Percentiles rank a stretch among this genome's conserved stretches.
Conservation (phyloP, 306 rosid species). For the Fagus crenata region DNA sequence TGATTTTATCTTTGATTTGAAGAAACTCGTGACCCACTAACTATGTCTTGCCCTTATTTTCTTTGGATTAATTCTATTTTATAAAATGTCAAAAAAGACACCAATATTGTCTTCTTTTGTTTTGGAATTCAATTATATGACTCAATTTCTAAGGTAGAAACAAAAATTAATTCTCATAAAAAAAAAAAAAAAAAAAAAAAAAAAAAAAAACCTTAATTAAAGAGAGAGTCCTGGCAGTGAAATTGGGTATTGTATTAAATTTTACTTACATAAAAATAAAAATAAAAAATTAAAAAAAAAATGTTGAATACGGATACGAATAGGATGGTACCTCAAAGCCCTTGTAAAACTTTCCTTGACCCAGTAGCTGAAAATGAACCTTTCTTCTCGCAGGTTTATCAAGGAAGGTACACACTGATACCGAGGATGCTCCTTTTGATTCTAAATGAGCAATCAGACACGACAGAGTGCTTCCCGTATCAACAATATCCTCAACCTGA, state of each 20-base stretch:
- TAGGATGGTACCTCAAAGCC: constrained; percentile 63
- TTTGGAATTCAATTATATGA: neutral
- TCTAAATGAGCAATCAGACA: constrained; percentile 55
- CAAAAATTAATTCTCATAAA: neutral
- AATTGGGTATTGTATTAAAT: no score
- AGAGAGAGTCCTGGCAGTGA: no score
- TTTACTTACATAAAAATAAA: no score
- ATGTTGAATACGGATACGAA: no score
- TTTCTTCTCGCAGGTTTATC: constrained; percentile 78
- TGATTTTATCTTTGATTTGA: neutral
- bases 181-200: no score
- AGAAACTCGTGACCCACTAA: neutral
- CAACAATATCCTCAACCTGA: constrained; percentile 90
- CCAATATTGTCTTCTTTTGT: neutral
- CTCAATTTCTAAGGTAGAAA: neutral
- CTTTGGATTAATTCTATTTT: neutral
- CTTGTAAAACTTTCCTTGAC: constrained; percentile 67
- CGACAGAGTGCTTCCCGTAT: constrained; percentile 69
- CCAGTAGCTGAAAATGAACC: constrained; percentile 50
- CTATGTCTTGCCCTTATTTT: neutral
- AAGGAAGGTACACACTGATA: constrained; percentile 80
- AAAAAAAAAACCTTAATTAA: no score
- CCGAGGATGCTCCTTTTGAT: constrained; percentile 73
- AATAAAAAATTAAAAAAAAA: no score
- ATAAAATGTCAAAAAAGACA: neutral